These are phyloP conservation scores for Ogataea corticis DNA, from an alignment of 805 yeast genomes.

Conservation along the genomic window DNA sequence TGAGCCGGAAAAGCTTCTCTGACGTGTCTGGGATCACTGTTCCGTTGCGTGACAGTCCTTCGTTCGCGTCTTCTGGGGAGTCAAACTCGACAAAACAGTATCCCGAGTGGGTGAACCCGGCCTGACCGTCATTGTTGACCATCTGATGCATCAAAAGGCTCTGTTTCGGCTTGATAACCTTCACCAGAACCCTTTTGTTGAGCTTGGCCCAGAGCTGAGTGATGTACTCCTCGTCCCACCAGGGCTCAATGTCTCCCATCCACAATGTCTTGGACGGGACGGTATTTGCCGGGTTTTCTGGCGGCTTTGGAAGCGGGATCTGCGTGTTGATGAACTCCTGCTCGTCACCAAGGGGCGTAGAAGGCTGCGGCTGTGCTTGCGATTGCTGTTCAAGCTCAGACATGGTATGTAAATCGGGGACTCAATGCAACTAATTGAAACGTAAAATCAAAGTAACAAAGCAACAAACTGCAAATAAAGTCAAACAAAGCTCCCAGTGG, in stretches of 20 bases:
- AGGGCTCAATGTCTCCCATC: conserved; percentile 88
- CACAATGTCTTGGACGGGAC: conserved; percentile 70
- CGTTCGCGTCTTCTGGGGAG: conserved; percentile 65
- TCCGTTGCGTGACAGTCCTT: conserved; percentile 67
- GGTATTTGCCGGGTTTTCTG: conserved; percentile 49
- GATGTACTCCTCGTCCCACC: conserved; percentile 66
- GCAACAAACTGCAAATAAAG: not conserved
- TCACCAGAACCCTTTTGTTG: conserved; percentile 59
- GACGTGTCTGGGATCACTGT: conserved; percentile 57
- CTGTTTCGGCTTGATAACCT: conserved; percentile 54
- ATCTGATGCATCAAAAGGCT: conserved; percentile 37
- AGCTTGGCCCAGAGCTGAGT: conserved; percentile 60
- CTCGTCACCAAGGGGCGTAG: conserved; percentile 9
- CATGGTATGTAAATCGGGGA: conserved; percentile 1
- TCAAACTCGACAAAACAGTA: conserved; percentile 81
- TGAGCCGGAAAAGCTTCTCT: conserved; percentile 67
- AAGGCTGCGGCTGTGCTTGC: conserved; percentile 10
- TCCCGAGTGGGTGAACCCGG: conserved; percentile 45
- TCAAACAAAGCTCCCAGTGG: not conserved
- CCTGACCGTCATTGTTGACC: conserved; percentile 27
- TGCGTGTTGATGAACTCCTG: conserved; percentile 23
- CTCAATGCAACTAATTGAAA: not conserved
- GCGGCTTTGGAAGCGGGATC: conserved; percentile 51
- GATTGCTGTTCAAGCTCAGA: conserved; percentile 16
- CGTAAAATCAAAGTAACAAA: not conserved